Base-by-base conservation (phyloP, 1,284 basidiomycete species). In the Austroboletus niveus region DNA sequence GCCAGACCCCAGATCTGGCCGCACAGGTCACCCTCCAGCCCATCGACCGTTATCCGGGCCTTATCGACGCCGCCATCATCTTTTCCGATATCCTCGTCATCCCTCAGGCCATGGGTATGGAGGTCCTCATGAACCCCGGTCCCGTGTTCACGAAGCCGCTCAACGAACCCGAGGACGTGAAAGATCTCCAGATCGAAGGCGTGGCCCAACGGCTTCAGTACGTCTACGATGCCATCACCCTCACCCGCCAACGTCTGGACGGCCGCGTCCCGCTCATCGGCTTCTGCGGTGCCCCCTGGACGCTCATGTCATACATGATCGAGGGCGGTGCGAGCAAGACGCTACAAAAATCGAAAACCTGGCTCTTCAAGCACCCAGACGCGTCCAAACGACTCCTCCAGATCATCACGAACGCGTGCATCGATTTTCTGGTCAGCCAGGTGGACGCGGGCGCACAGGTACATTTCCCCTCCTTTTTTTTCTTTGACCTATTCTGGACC, bases 31-130 rank as follows among this genome's bases (percentile, higher is more conserved):
- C 94, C 5, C 72, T 97, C 39, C 94, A 98, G 71, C 95, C 95
- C 45, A 91, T 97, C 64, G 82, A 86, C 55, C 84, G 93, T 43
- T 98, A 90, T 72, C 69, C 82, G 8, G 90, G 85, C 45, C 78
- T 92, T 34, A 72, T 98, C 60, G 95, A 98, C 72, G 94, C 94
- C 14, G 82, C 92, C 46, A 98, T 98, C 74, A 97, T 98, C 71
- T 98, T 98, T 76, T 91, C 86, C 63, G 94, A 97, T 70, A 95
- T 98, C 71, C 87, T 98, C 59, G 94, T 98, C 69, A 78, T 98
- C 49, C 95, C 94, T 0, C 94, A 98, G 69, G 94, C 94, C 17
- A 83, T 98, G 82, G 94, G 94, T 29, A 88, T 98, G 84, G 87
- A 89, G 62, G 92, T 98, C 1, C 75, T 89, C 62, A 98, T 98